Base-by-base conservation (phyloP, 2,329 filamentous ascomycete genomes). In the Rhynchosporium secalis region DNA sequence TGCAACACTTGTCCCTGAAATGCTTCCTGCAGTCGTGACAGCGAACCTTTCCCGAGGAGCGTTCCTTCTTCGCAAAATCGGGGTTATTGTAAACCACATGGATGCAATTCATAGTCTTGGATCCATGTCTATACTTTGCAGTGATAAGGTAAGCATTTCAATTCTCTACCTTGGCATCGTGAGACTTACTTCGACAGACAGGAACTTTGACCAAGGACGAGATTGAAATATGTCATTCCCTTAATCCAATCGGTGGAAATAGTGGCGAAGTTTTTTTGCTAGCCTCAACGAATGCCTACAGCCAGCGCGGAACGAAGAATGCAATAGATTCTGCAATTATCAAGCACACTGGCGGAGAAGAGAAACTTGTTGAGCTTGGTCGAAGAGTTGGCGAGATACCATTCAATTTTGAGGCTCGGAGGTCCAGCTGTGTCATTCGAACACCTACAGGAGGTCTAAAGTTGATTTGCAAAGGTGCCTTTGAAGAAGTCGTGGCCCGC, bases 171-270 rank as follows among this genome's bases (percentile, higher is more conserved):
- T n/a, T 28, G 3, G 8, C 10, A 31, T 15, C 20, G 9, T 56
- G 40, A 12, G 43, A 40, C n/a, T 31, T 38, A 54, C 26, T 9
- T 36, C 9, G 6, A 8, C 29, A 45, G 62, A 62, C 56, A 4
- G 56, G 55, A 26, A 62, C 61, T 13, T 61, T 63, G 45, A 63
- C 62, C 33, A 63, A 63, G n/a, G 62, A 63, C 38, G 58, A 63
- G 33, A 38, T 63, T 36, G 56, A 36, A 38, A 7, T 61, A n/a
- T 55, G 31, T 31, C 47, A 61, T 38, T 57, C 36, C 29, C 5
- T 57, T 13, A 51, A 63, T 28, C 15, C 47, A 12, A 31, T 9
- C 4, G 62, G 62, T 29, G 9, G 36, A 9, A 31, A 49, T 28
- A 57, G 28, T 29, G 33, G n/a, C 2, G 36, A 41, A 10, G 43